Conservation (phyloP, 2,329 filamentous ascomycete species). For the Amylocarpus encephaloides region DNA sequence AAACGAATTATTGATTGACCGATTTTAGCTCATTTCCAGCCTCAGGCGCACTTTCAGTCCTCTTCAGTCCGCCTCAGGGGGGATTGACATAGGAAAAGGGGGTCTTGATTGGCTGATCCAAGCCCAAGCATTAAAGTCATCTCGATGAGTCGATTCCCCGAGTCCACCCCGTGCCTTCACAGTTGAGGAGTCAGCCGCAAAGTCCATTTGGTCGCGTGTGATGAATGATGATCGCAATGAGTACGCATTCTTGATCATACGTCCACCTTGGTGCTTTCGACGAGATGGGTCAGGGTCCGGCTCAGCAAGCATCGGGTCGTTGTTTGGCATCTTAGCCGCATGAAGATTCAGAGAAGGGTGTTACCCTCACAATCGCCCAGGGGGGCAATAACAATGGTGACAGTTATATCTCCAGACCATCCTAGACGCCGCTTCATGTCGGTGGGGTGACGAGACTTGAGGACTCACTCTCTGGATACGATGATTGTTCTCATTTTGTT, state of each 20-base stretch:
- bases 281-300: no score
- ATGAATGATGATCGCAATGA: no score
- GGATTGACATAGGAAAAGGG: not conserved
- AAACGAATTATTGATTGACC: no score
- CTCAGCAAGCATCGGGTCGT: not conserved
- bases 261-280: no score
- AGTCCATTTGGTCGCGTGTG: not conserved
- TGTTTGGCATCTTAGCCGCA: not conserved
- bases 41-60: no score
- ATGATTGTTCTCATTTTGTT: no score
- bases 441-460: no score
- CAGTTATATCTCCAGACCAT: no score
- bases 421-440: no score
- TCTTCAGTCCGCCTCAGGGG: not conserved
- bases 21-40: no score
- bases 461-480: not conserved
- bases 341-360: constrained; percentile 1
- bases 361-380: not conserved
- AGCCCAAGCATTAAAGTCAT: constrained; percentile 5
- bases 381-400: no score
- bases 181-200: not conserved
- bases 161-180: not conserved
- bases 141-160: not conserved
- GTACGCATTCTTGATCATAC: no score
- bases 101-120: not conserved